Percentiles rank a stretch among this genome's conserved stretches.
phyloP scores from a whole-genome alignment of 345 rosid genomes.

The Aquilaria sinensis region DNA sequence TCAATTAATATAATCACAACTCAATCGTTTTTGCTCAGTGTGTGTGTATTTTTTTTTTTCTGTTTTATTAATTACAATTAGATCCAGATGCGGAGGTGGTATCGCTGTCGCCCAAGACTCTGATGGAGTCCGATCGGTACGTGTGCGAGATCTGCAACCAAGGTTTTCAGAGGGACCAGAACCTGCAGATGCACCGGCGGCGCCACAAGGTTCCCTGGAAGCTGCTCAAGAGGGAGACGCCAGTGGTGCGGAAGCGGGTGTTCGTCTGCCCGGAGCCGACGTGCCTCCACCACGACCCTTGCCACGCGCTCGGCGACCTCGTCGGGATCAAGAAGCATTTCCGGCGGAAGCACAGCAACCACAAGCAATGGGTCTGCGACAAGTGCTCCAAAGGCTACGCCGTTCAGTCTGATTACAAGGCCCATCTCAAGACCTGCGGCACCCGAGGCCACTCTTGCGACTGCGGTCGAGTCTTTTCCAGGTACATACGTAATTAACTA shows the following conservation, averaged over 20 bases:
- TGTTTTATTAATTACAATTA: conserved; percentile 11
- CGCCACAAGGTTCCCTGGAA: conserved; percentile 99
- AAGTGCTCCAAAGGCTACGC: conserved; percentile 95
- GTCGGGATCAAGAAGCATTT: conserved; percentile 98
- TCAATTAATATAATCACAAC: background rate
- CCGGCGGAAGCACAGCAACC: conserved; percentile 80
- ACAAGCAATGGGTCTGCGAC: conserved; percentile 91
- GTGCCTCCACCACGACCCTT: conserved; percentile 91
- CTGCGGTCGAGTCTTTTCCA: conserved; percentile 95
- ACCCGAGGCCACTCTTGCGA: conserved; percentile 97
- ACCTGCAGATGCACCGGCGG: conserved; percentile 95
- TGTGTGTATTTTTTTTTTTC: background rate
- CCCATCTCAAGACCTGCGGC: conserved; percentile 97
- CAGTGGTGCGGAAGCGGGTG: conserved; percentile 67
- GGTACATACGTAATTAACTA: conserved; percentile 29
- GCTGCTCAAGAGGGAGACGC: conserved; percentile 79
- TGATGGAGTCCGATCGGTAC: conserved; percentile 88
- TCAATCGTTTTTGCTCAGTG: background rate
- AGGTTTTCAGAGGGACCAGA: conserved; percentile 96
- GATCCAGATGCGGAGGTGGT: conserved; percentile 99
- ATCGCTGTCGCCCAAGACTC: conserved; percentile 79
- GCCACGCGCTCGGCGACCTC: conserved; percentile 92
- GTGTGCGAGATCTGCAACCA: conserved; percentile 98
- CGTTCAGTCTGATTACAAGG: conserved; percentile 94
- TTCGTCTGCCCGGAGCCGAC: conserved; percentile 92